Evolutionary conservation across 768 basidiomycete genomes (phyloP), one percentile per base, ranked within the genome.

Genomic region (Auriscalpium vulgare): DNA sequence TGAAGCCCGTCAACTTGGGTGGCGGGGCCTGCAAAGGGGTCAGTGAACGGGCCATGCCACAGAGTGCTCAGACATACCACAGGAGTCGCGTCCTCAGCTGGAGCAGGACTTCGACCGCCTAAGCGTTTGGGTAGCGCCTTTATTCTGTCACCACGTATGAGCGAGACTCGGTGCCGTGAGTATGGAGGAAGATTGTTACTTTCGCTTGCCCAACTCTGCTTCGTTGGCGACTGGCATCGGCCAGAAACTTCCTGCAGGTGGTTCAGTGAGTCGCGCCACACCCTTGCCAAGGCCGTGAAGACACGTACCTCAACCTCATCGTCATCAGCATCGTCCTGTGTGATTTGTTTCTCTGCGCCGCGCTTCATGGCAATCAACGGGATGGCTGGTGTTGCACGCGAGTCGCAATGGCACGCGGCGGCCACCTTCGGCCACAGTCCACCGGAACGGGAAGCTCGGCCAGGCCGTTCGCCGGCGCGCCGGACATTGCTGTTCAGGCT

Each of bases 281-380:
- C 29, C 29, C 29, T 29, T 29, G 29, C 29, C 4, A 29, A 29
- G 29, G 59, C 9, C 54, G 50, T 53, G 59, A 52, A 44, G 56
- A 10, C 29, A 43, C 40, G 40, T 14, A 72, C 69, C 67, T 72
- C 63, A n/a, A 69, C 64, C 10, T 69, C 68, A 5, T 74, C 73
- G 16, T 69, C 71, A 16, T 71, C 73, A 47, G 75, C 74, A 29
- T 71, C 74, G 56, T 84, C 84, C 63, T 82, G 88, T 10, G 77
- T 74, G 37, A 91, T 65, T 62, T 91, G 85, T 58, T 71, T 79
- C 51, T 90, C 88, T 66, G 88, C 88, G 54, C 76, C 78, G 67
- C 88, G 80, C 71, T 91, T 91, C 85, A 89, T 85, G 62, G 49
- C 66, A 57, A 37, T 21, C 10, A 16, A 47, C 37, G 38, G 48